Conservation (phyloP, 139 green algal genomes). For the Coelastrella sp. region DNA sequence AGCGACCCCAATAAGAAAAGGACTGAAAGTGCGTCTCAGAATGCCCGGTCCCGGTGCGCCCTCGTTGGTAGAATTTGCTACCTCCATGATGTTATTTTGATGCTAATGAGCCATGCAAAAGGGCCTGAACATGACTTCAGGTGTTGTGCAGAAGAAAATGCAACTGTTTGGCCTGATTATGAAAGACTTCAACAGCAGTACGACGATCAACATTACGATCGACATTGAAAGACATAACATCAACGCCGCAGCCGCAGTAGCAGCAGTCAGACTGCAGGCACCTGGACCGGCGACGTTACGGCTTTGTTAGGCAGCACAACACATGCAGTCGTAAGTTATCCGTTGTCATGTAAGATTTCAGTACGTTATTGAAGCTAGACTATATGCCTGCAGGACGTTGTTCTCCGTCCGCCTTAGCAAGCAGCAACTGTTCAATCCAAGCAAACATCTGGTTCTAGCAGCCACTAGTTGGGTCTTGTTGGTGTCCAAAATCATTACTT, state of each 20-base stretch:
- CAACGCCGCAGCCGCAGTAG: neutral
- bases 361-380: no score
- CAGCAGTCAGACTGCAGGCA: neutral
- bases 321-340: no score
- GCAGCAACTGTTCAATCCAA: no score
- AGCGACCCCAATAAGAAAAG: constrained; percentile 73
- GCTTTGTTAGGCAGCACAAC: neutral
- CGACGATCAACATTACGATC: no score
- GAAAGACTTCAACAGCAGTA: no score
- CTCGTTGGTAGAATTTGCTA: neutral
- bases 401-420: no score
- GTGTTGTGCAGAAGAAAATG: neutral
- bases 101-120: neutral
- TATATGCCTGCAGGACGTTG: no score
- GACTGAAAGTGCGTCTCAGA: neutral
- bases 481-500: neutral
- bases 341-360: no score
- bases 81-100: neutral
- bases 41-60: neutral
- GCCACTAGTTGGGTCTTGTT: neutral
- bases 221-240: no score
- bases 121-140: neutral
- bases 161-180: no score
- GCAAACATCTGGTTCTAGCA: no score
- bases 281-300: neutral